Base-by-base conservation (phyloP, 768 basidiomycete species). In the Albatrellus ellisii region DNA sequence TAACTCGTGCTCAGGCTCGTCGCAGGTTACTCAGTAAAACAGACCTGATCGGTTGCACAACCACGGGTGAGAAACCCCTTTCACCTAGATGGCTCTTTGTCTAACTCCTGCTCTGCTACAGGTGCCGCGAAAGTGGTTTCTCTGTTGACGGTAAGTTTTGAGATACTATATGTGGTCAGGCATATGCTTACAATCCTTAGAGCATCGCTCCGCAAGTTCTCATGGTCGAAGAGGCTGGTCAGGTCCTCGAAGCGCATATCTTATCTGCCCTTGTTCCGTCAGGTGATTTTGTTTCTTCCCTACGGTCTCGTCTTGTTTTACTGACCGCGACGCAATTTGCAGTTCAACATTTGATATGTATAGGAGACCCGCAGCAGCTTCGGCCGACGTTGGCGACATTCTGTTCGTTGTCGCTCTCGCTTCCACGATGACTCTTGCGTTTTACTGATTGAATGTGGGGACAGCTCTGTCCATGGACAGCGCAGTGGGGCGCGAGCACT, bases 201-300 rank as follows among this genome's bases (percentile, higher is more conserved):
- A 70, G 71, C 11, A 53, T 84, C 5, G 60, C 54, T 4, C 82
- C 82, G 0, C 68, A 65, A 25, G 70, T 84, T 0, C 54, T 85
- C 36, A 60, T 87, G 36, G 77, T 87, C 0, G 83, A 88, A 56
- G 85, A 87, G 54, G 84, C 85, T 0, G 85, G 84, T 0, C 84
- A 88, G 57, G 79, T 86, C 1, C 66, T 87, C 21, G 84, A 87
- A 58, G 78, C 84, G 3, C 84, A 87, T 47, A 66, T 86, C 12
- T 56, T 86, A 4, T 72, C 70, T 2, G 71, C 67, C 27, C 62
- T 85, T 1, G 79, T 81, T 2, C 67, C 69, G 0, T 72, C 45
- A 45, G 53, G 53, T 47, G 27, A 12, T 26, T 22, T n/a, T 4
- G n/a, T 26, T 20, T 11, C n/a, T n/a, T 34, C n/a, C 18, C 39